Evolutionary conservation across 2,329 filamentous ascomycete genomes (phyloP).

Genomic region (Exophiala sideris): DNA sequence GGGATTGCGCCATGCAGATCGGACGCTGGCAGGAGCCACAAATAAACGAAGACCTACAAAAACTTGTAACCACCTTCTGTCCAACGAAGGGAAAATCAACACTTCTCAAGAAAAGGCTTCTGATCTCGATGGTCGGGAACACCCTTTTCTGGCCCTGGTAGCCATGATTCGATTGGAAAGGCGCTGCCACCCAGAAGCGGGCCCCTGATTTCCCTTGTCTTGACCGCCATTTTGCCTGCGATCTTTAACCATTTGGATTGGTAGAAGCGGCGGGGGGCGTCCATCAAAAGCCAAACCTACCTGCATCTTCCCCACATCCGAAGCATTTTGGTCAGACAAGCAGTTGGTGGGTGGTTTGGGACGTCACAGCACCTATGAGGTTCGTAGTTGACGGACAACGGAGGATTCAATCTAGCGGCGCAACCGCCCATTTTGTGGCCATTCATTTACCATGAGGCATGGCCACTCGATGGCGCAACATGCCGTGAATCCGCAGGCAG

Average conservation of each 20-base stretch:
- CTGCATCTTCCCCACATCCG: conserved; percentile 12
- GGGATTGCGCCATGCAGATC: conserved; percentile 23
- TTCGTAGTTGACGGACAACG: not conserved
- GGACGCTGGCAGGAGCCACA: not conserved
- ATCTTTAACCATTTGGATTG: conserved; percentile 9
- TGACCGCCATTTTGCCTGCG: conserved; percentile 20
- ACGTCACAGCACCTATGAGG: not conserved
- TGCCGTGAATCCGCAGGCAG: too few species aligned
- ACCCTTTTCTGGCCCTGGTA: not conserved
- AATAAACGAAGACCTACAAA: too few species aligned
- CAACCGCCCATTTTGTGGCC: conserved; percentile 1
- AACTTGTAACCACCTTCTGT: too few species aligned
- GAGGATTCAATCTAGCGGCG: conserved; percentile 11
- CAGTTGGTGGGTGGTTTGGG: conserved; percentile 1
- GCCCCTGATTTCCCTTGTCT: conserved; percentile 7
- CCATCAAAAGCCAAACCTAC: conserved; percentile 5
- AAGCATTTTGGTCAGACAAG: conserved; percentile 11
- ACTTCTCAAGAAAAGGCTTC: too few species aligned
- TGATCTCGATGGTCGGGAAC: conserved; percentile 3
- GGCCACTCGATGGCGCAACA: not conserved
- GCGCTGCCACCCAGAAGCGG: conserved; percentile 3
- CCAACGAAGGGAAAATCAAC: too few species aligned
- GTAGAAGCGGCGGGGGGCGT: conserved; percentile 2
- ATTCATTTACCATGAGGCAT: not conserved
- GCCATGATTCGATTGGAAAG: not conserved